Percentiles rank a stretch among this genome's conserved stretches.
phyloP scores from a whole-genome alignment of 148 eudicot genomes.

The Amaranthus hypochondriacus region DNA sequence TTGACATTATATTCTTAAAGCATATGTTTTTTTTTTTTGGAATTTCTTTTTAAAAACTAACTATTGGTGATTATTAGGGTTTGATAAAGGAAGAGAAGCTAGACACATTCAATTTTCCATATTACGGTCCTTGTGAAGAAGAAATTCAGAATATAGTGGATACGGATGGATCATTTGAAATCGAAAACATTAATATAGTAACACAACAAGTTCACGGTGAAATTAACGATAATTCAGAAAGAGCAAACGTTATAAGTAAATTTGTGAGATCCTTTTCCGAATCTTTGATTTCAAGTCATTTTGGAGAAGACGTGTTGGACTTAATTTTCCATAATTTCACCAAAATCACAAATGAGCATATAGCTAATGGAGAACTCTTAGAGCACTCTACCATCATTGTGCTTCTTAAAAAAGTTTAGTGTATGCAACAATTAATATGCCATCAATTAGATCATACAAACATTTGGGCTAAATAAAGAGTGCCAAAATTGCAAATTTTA shows the following conservation, averaged over 20 bases:
- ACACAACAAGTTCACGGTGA: neutral
- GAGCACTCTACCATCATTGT: constrained; percentile 4
- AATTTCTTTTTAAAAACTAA: neutral
- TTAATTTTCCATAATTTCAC: neutral
- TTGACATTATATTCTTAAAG: too few species aligned
- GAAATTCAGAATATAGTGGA: constrained; percentile 16
- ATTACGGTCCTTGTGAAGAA: constrained; percentile 7
- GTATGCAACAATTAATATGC: too few species aligned
- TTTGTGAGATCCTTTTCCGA: constrained; percentile 19
- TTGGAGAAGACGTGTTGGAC: constrained; percentile 10
- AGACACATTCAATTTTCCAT: constrained; percentile 18
- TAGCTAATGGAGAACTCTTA: neutral
- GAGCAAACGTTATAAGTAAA: constrained; percentile 6
- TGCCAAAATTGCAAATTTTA: too few species aligned
- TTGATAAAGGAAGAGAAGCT: constrained; percentile 16
- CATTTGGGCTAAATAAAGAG: too few species aligned
- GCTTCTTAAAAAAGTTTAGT: neutral
- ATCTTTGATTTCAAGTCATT: constrained; percentile 17
- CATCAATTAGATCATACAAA: too few species aligned
- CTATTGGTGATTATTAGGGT: neutral
- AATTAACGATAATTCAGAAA: neutral
- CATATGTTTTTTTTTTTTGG: too few species aligned
- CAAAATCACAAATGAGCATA: neutral
- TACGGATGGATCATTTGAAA: constrained; percentile 20
- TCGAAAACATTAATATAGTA: neutral